Percentiles rank a stretch among this genome's conserved stretches.
These are phyloP conservation scores for Suhomyces xylopsoci DNA, from an alignment of 805 yeast species.

Conservation along the genomic window DNA sequence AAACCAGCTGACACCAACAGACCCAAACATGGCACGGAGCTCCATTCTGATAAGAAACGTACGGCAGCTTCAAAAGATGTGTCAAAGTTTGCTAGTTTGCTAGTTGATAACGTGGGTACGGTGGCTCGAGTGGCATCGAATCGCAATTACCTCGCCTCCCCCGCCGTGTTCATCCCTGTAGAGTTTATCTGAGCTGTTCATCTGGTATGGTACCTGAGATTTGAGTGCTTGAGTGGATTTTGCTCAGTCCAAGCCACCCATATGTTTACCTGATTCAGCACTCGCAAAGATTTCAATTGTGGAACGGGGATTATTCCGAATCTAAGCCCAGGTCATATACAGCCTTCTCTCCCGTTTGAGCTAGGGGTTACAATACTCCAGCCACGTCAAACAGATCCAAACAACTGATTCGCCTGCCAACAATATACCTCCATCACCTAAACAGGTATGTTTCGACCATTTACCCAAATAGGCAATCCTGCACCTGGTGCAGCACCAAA, in stretches of 20 bases:
- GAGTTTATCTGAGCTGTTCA: background rate
- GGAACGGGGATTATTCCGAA: background rate
- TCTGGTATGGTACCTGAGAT: background rate
- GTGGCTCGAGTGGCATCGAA: background rate
- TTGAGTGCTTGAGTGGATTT: background rate
- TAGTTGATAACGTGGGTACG: background rate
- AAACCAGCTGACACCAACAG: background rate
- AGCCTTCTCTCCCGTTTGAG: background rate
- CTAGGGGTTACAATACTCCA: background rate
- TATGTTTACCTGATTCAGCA: background rate
- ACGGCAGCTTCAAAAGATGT: background rate
- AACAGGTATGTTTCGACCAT: slow-evolving; percentile 34
- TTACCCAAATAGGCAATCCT: slow-evolving; percentile 5
- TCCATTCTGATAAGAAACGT: background rate
- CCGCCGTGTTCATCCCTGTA: background rate
- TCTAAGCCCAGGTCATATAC: background rate
- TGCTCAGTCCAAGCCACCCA: background rate
- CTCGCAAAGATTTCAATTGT: background rate
- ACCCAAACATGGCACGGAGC: background rate
- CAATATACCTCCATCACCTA: slow-evolving; percentile 33
- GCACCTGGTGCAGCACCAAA: background rate
- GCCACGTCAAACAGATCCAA: background rate
- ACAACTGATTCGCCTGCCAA: slow-evolving; percentile 22
- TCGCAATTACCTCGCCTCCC: background rate
- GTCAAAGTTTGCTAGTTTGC: background rate